Base-by-base conservation (phyloP, 352 stramenopile species). In the Globisporangium solare region DNA sequence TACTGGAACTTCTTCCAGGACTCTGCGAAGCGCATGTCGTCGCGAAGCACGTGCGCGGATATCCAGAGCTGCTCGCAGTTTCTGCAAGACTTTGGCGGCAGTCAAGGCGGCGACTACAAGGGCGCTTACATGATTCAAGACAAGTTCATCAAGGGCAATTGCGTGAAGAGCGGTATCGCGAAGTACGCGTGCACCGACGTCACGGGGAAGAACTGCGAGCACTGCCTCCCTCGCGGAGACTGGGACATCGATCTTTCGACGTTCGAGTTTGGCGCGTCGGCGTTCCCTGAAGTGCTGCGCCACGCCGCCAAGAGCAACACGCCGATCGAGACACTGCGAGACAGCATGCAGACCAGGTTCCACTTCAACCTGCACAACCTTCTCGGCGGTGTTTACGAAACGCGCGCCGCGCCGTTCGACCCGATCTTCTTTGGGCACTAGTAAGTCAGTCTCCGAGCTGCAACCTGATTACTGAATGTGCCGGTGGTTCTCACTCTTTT, bases 1-100 rank as follows among this genome's bases (percentile, higher is more conserved):
- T 89, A 84, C 51, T 89, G 78, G 77, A 63, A 88, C 48, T 57
- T 83, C 18, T 86, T 86, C 40, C 70, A 83, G 40, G 75, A 86
- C 48, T 63, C 73, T 12, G 68, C 73, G 50, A 86, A 81, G 51
- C 73, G 73, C 20, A 60, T 81, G n/a, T 78, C 70, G 6, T 66
- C 64, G 10, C 62, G 49, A 13, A 79, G 63, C 7, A 39, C 55
- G 18, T 86, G 75, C 40, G 70, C 58, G 17, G 61, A 66, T 8
- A 65, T 81, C 56, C 63, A 72, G 54, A 61, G 58, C 5, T 86
- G 75, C 40, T 81, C 75, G 17, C 51, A 63, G 17, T 76, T 85
- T 51, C 39, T 90, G 39, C 51, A 64, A n/a, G 80, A 79, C 21
- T 65, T 90, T 48, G 80, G 77, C 37, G 78, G 80, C 11, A 84